Evolutionary conservation across 305 asterid species (phyloP).

Genomic region (Fraxinus latifolia): DNA sequence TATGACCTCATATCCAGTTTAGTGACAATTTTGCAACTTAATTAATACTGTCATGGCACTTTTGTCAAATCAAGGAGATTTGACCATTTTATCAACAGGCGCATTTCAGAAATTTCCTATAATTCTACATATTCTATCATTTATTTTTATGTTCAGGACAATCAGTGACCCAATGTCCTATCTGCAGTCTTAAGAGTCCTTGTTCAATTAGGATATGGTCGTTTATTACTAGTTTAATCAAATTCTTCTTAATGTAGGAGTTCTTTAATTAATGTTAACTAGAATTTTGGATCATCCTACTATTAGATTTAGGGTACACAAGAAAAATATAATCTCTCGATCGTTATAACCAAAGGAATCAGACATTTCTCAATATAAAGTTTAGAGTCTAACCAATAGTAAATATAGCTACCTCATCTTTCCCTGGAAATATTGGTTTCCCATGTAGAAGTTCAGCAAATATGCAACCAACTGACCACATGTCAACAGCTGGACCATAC

Average conservation of each 20-base stretch:
- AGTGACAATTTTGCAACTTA: background rate
- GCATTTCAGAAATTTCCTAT: background rate
- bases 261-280: background rate
- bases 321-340: background rate
- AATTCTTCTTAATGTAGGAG: background rate
- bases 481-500: conserved; percentile 95
- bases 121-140: background rate
- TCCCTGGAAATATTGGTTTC: conserved; percentile 91
- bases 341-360: background rate
- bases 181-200: background rate
- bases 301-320: background rate
- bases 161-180: background rate
- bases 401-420: conserved; percentile 74
- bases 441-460: conserved; percentile 93
- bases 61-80: background rate
- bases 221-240: background rate
- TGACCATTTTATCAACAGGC: background rate
- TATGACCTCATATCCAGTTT: background rate
- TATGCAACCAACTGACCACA: conserved; percentile 99
- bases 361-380: background rate
- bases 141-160: background rate
- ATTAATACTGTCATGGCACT: background rate
- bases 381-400: conserved; percentile 22
- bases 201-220: background rate
- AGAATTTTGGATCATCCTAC: background rate